Percentiles rank a stretch among this genome's conserved stretches.
phyloP scores from a whole-genome alignment of 768 basidiomycete species.

The Exidia glandulosa region DNA sequence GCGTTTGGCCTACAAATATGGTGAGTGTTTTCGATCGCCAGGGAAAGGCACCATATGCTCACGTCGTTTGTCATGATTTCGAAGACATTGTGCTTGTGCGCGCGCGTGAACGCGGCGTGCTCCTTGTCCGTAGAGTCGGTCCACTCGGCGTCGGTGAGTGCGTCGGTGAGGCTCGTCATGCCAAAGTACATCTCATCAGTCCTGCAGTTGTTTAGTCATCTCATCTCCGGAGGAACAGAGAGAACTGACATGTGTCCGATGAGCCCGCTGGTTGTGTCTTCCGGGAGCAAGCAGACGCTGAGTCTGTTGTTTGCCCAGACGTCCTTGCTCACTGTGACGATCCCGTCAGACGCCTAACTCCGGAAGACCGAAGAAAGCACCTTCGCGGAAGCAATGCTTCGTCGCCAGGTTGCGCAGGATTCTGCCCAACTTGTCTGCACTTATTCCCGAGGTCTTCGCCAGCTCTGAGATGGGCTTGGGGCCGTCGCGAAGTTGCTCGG shows the following conservation, averaged over 20 bases:
- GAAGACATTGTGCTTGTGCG: neutral
- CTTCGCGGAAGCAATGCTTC: conserved; percentile 31
- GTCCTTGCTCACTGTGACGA: conserved; percentile 21
- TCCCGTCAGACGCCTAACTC: neutral
- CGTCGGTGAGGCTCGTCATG: conserved; percentile 20
- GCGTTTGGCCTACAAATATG: no score
- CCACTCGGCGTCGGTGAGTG: conserved; percentile 23
- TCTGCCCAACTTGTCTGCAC: conserved; percentile 26
- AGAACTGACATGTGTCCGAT: conserved; percentile 17
- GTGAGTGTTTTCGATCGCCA: no score
- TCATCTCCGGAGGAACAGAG: neutral
- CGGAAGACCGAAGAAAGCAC: conserved; percentile 10
- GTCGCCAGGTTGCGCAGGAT: conserved; percentile 30
- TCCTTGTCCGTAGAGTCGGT: neutral
- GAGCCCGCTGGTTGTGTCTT: conserved; percentile 19
- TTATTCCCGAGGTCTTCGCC: conserved; percentile 18
- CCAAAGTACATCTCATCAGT: conserved; percentile 12
- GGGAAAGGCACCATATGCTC: neutral
- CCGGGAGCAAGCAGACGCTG: conserved; percentile 23
- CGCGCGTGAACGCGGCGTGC: neutral
- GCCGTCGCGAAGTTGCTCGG: neutral
- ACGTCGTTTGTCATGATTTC: neutral
- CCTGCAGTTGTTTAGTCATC: conserved; percentile 1
- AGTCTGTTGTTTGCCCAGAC: conserved; percentile 34
- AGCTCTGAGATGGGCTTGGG: conserved; percentile 21